A percentile compares a stretch with the other conserved stretches of the same genome.
Evolutionary conservation across 768 basidiomycete genomes (phyloP).

Genomic region (Hypholoma sublateritium): DNA sequence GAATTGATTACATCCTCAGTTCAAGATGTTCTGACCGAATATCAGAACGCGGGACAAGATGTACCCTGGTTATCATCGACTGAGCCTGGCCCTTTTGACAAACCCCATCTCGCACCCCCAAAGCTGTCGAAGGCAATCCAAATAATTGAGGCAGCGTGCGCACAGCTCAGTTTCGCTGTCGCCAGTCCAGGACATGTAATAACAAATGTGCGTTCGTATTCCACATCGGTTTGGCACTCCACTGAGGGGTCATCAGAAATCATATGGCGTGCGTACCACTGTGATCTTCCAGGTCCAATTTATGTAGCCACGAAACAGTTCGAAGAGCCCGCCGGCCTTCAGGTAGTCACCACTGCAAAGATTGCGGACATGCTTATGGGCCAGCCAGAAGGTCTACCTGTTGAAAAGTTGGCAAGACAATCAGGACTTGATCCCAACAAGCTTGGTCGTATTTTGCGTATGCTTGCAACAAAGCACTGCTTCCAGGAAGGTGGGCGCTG

Average conservation of each 20-base stretch:
- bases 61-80: constrained; percentile 34
- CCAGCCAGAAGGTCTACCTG: constrained; percentile 31
- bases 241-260: constrained; percentile 3
- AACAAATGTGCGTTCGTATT: constrained; percentile 21
- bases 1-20: constrained; percentile 8
- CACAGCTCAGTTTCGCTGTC: constrained; percentile 23
- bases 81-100: constrained; percentile 31
- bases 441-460: constrained; percentile 31
- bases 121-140: constrained; percentile 21
- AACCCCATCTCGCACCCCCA: constrained; percentile 9
- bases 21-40: constrained; percentile 6
- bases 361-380: constrained; percentile 34
- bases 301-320: constrained; percentile 10
- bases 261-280: not conserved
- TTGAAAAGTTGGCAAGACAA: constrained; percentile 23
- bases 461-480: constrained; percentile 34
- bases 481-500: constrained; percentile 33
- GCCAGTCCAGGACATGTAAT: constrained; percentile 26
- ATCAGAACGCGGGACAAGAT: constrained; percentile 22
- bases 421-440: constrained; percentile 30
- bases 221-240: not conserved
- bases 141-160: constrained; percentile 28
- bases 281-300: not conserved
- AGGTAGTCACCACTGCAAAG: constrained; percentile 27
- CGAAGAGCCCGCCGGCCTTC: constrained; percentile 27